These are phyloP conservation scores for Elongisporangium anandrum DNA, from an alignment of 352 stramenopile genomes.

Conservation along the genomic window DNA sequence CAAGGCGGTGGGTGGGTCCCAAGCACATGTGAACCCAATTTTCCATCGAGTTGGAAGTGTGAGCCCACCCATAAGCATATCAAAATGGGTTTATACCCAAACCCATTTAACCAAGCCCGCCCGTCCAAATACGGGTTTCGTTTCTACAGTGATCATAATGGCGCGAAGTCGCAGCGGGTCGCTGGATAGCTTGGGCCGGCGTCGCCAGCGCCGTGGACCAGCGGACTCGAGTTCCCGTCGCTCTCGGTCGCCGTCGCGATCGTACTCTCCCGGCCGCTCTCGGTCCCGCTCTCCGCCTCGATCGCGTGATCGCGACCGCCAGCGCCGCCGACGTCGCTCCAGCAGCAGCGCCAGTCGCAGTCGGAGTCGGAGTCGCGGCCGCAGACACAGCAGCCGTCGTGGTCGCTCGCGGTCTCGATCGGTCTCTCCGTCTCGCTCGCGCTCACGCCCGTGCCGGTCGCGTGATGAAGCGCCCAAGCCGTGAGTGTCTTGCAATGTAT, in stretches of 20 bases:
- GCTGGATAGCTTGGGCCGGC: constrained; percentile 60
- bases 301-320: constrained; percentile 31
- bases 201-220: constrained; percentile 10
- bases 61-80: too few relatives aligned
- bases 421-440: constrained; percentile 14
- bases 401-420: constrained; percentile 13
- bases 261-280: constrained; percentile 15
- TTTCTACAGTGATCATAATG: background rate
- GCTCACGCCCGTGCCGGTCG: constrained; percentile 6
- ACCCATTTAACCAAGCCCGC: too few relatives aligned
- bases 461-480: background rate
- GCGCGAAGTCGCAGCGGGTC: constrained; percentile 50
- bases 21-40: too few relatives aligned
- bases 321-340: constrained; percentile 19
- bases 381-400: constrained; percentile 9
- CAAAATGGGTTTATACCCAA: background rate
- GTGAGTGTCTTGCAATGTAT: constrained; percentile 3
- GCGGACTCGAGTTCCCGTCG: constrained; percentile 9
- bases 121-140: background rate
- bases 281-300: constrained; percentile 18
- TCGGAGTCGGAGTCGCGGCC: constrained; percentile 21
- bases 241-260: constrained; percentile 6
- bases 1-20: too few relatives aligned
- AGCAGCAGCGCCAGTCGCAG: constrained; percentile 19
- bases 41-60: too few relatives aligned